Conservation (phyloP, 2,329 filamentous ascomycete genomes). For the Leptographium flavum region DNA sequence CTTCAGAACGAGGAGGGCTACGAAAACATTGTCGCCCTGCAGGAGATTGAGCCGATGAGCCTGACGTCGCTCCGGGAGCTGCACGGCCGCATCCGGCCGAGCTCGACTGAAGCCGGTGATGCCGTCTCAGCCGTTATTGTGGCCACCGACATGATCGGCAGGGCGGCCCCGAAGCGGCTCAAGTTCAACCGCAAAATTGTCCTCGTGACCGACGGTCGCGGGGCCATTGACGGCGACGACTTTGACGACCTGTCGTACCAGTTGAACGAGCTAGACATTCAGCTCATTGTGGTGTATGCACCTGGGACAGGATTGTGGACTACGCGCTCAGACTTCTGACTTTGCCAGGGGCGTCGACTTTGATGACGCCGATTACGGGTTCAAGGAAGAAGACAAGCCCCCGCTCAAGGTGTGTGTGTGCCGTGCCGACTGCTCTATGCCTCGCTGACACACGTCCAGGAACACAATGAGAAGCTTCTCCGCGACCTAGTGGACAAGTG, state of each 20-base stretch:
- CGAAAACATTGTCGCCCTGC: constrained; percentile 66
- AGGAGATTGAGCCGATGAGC: constrained; percentile 43
- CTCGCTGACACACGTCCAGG: constrained; percentile 22
- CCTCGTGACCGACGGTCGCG: constrained; percentile 70
- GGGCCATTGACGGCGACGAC: constrained; percentile 57
- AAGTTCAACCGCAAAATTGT: constrained; percentile 73
- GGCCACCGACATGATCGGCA: constrained; percentile 69
- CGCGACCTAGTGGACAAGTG: constrained; percentile 52
- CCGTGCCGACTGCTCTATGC: not conserved
- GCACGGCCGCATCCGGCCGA: constrained; percentile 49
- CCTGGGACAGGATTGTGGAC: not conserved
- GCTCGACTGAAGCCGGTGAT: constrained; percentile 57
- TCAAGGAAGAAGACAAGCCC: constrained; percentile 82
- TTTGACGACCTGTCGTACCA: constrained; percentile 56
- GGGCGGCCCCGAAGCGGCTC: constrained; percentile 61
- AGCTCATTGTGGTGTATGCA: constrained; percentile 63
- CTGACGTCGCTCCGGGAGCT: constrained; percentile 59
- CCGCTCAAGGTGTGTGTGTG: constrained; percentile 41
- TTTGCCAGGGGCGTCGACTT: constrained; percentile 69
- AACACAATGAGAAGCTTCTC: constrained; percentile 59
- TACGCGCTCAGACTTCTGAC: too few species aligned
- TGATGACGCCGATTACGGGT: constrained; percentile 77
- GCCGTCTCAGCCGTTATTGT: constrained; percentile 77
- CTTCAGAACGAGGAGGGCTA: constrained; percentile 57
- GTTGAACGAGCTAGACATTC: constrained; percentile 62